phyloP scores from a whole-genome alignment of 2,329 filamentous ascomycete genomes.

The Apiospora sp. region DNA sequence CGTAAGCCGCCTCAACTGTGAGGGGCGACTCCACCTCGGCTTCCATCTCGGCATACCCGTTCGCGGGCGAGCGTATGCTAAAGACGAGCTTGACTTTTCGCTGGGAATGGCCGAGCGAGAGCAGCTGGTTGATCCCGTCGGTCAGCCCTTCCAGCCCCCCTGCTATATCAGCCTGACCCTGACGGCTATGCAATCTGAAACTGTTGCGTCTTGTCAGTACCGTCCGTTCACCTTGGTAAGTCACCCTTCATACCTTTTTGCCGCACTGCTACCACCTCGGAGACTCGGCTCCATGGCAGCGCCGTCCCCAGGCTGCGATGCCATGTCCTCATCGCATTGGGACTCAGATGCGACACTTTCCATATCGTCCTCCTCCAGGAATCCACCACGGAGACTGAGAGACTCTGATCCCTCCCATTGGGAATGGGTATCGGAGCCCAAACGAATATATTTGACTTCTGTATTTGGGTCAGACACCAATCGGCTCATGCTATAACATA shows the following conservation, averaged over 20 bases:
- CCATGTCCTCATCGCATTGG: not conserved
- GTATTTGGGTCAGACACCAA: not conserved
- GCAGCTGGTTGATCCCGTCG: not conserved
- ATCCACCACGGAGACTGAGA: constrained; percentile 22
- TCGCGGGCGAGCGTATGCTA: not conserved
- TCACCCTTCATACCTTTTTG: not conserved
- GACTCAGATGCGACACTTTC: not conserved
- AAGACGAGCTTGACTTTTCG: not conserved
- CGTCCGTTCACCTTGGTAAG: not conserved
- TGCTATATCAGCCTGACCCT: not conserved
- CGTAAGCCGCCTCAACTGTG: no score
- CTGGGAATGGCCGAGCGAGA: not conserved
- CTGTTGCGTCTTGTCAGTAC: not conserved
- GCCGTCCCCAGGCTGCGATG: not conserved
- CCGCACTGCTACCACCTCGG: not conserved
- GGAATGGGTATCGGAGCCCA: not conserved
- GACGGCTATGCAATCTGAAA: not conserved
- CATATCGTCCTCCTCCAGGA: constrained; percentile 24
- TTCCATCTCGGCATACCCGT: not conserved
- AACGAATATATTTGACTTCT: not conserved
- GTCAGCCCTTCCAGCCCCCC: not conserved
- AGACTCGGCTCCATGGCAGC: not conserved
- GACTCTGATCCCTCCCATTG: not conserved
- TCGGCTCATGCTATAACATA: not conserved
- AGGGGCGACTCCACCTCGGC: not conserved